Conservation (phyloP, 2,329 filamentous ascomycete species). For the Cladosporium halotolerans region DNA sequence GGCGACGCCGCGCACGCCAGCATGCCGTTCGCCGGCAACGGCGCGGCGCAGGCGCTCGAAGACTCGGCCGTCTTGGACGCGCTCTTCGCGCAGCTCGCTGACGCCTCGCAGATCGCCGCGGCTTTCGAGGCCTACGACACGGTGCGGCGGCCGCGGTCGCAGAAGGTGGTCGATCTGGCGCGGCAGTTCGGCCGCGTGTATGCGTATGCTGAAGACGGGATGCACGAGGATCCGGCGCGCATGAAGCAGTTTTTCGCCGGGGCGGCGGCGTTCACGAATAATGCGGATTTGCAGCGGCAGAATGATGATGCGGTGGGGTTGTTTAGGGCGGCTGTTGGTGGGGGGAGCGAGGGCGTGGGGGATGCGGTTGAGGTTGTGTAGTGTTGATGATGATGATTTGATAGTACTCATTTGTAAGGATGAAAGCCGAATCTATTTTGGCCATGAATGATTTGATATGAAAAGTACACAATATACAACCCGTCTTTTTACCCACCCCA, state of each 20-base stretch:
- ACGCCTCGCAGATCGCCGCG: constrained; percentile 16
- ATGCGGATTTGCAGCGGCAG: constrained; percentile 26
- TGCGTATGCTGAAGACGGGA: constrained; percentile 24
- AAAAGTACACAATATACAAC: too few relatives aligned
- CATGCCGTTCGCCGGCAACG: constrained; percentile 33
- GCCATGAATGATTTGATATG: too few relatives aligned
- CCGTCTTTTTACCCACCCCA: too few relatives aligned
- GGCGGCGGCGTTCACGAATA: constrained; percentile 27
- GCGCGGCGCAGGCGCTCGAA: constrained; percentile 35
- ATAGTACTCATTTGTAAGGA: too few relatives aligned
- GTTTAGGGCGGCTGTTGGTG: constrained; percentile 12
- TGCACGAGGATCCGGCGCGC: constrained; percentile 24
- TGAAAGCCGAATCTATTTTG: too few relatives aligned
- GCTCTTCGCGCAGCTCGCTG: constrained; percentile 21
- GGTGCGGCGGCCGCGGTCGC: constrained; percentile 23
- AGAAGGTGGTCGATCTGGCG: constrained; percentile 27
- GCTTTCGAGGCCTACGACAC: constrained; percentile 26
- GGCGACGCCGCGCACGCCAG: constrained; percentile 37
- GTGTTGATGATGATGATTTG: too few relatives aligned
- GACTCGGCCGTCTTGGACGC: constrained; percentile 31
- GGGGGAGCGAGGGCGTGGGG: neutral
- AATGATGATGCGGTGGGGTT: constrained; percentile 25
- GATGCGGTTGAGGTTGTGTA: constrained; percentile 7
- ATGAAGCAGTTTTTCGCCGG: constrained; percentile 29
- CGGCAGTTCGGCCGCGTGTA: constrained; percentile 27